Evolutionary conservation across 225 moss, liverwort and hornwort genomes (phyloP).

Genomic region (Pseudoscleropodium purum): DNA sequence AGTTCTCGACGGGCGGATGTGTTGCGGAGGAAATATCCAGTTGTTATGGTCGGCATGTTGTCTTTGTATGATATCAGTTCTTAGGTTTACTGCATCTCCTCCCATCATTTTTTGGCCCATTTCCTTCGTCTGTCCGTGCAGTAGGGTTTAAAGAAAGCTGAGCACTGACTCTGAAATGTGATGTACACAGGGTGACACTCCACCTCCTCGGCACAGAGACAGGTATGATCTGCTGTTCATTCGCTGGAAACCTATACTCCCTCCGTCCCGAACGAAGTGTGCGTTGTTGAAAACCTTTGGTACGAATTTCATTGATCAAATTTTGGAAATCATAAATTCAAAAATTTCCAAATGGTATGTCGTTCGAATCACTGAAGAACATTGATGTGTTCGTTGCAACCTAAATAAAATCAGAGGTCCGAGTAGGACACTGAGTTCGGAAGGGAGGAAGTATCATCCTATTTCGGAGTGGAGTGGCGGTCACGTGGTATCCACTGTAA

Average conservation of each 20-base stretch:
- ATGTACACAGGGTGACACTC: conserved; percentile 35
- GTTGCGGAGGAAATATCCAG: too few relatives aligned
- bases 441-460: too few relatives aligned
- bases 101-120: too few relatives aligned
- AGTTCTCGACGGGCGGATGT: background rate
- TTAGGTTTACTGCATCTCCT: background rate
- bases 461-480: background rate
- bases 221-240: background rate
- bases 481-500: too few relatives aligned
- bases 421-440: background rate
- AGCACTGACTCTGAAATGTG: background rate
- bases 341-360: too few relatives aligned
- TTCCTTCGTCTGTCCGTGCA: background rate
- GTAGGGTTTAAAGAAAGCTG: background rate
- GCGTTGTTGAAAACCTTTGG: too few relatives aligned
- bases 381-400: background rate
- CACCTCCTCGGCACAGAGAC: conserved; percentile 39
- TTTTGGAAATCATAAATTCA: too few relatives aligned
- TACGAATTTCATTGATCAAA: background rate
- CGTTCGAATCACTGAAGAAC: too few relatives aligned
- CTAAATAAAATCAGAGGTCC: background rate
- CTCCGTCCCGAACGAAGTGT: background rate
- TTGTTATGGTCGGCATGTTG: background rate
- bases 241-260: background rate
- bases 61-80: background rate